A percentile compares a stretch with the other conserved stretches of the same genome.
Evolutionary conservation across 805 yeast genomes (phyloP).

Genomic region (Yamadazyma tumulicola): DNA sequence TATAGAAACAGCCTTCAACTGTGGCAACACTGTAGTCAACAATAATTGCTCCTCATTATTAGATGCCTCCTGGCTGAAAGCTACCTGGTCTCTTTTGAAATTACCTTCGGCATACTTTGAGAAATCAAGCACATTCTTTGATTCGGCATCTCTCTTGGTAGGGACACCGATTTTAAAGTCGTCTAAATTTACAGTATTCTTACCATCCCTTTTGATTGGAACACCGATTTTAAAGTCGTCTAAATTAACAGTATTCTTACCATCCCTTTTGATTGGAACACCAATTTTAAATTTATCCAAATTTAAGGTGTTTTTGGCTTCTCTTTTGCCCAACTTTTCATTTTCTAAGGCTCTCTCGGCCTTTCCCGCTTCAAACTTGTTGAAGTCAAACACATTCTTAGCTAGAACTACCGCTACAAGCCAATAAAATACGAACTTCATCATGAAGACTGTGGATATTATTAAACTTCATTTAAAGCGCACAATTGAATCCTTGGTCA

Average conservation of each 20-base stretch:
- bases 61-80: constrained; percentile 10
- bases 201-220: constrained; percentile 14
- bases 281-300: constrained; percentile 2
- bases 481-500: no score
- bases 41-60: constrained; percentile 13
- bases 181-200: constrained; percentile 12
- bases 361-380: constrained; percentile 6
- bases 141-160: constrained; percentile 5
- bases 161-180: constrained; percentile 2
- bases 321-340: constrained; percentile 11
- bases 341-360: neutral
- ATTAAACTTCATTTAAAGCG: no score
- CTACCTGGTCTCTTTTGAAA: constrained; percentile 11
- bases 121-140: constrained; percentile 1
- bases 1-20: constrained; percentile 43
- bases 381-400: constrained; percentile 15
- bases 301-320: constrained; percentile 16
- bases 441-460: no score
- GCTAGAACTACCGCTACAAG: no score
- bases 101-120: neutral
- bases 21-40: constrained; percentile 37
- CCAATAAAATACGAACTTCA: no score
- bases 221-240: constrained; percentile 5
- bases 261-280: constrained; percentile 6
- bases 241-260: constrained; percentile 8